These are phyloP conservation scores for Sphagnum fallax DNA, from an alignment of 228 moss, liverwort and hornwort species.

Conservation along the genomic window DNA sequence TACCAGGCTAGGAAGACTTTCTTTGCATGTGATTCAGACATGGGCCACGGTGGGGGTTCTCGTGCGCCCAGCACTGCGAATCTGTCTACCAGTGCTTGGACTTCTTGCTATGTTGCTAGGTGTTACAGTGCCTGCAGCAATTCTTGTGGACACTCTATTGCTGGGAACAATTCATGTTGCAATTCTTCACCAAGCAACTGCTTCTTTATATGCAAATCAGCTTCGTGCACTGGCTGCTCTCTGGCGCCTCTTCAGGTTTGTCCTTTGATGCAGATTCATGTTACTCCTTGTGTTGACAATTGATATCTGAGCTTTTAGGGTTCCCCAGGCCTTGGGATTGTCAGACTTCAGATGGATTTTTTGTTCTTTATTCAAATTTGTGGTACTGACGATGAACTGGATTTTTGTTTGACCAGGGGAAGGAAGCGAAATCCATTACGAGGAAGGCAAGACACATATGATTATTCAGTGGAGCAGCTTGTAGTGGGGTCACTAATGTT, in stretches of 20 bases:
- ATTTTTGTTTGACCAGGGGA: slow-evolving; percentile 43
- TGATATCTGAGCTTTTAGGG: not conserved
- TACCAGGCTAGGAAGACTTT: slow-evolving; percentile 72
- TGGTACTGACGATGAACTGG: not conserved
- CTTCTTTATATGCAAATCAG: slow-evolving; percentile 83
- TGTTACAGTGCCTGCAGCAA: slow-evolving; percentile 68
- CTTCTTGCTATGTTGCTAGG: slow-evolving; percentile 64
- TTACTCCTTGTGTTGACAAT: not conserved
- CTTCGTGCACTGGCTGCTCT: slow-evolving; percentile 91
- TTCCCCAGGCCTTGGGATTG: not conserved
- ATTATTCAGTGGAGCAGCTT: slow-evolving; percentile 91
- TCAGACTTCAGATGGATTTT: not conserved
- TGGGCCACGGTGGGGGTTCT: slow-evolving; percentile 82
- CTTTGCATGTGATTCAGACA: slow-evolving; percentile 91
- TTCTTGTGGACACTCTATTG: slow-evolving; percentile 72
- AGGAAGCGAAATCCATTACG: slow-evolving; percentile 84
- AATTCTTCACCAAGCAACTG: slow-evolving; percentile 76
- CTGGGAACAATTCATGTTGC: slow-evolving; percentile 73
- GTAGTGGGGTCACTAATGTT: slow-evolving; percentile 98
- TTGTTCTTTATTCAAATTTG: not conserved
- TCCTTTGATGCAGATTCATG: not conserved
- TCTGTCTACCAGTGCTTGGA: slow-evolving; percentile 49
- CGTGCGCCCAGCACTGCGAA: slow-evolving; percentile 48
- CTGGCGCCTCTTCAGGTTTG: slow-evolving; percentile 88
- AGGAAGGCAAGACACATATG: slow-evolving; percentile 84